Base-by-base conservation (phyloP, 2,329 filamentous ascomycete species). In the Scedosporium dehoogii region DNA sequence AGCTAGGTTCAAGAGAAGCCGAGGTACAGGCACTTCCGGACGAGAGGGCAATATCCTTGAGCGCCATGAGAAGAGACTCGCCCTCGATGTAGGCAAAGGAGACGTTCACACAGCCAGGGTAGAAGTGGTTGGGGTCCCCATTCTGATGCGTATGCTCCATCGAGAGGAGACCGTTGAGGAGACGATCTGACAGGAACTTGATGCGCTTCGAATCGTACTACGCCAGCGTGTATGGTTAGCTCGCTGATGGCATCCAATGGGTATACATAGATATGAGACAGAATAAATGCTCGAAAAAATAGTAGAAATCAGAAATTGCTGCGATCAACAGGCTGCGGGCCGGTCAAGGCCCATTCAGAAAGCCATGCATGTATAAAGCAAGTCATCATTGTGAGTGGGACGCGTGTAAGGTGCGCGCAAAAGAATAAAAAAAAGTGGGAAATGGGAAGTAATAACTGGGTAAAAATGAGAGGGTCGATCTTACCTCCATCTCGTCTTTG, bases 41-140 rank as follows among this genome's bases (percentile, higher is more conserved):
- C 6, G 93, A 97, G 42, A 99, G 80, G 0, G 94, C 94, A 75
- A 99, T 97, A 69, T 99, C 94, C 77, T 99, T 99, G 56, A 99
- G 79, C 0, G 94, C 94, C 94, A 99, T 99, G 66, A 99, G 83
- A 1, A 99, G 87, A 2, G 94, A 97, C 76, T 99, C 94, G 68
- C 94, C 94, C 76, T 99, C 94, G 4, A 99, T 92, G 70, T 99
- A 99, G 41, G 94, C 93, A 72, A 99, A 99, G 0, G 94, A 99
- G 10, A 99, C 90, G 74, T 99, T 99, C 65, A 99, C 93, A 69
- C 94, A 99, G 66, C 94, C 94, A 1, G 94, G 92, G 73, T 99
- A 99, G 75, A 96, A 96, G 60, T 85, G 82, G 4, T 88, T 76
- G 1, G 87, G 82, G 68, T 94, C 91, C 59, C 94, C 94, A 70